A percentile compares a stretch with the other conserved stretches of the same genome.
Evolutionary conservation across 106 monocot species (phyloP).

Genomic region (Dendrobium catenatum): DNA sequence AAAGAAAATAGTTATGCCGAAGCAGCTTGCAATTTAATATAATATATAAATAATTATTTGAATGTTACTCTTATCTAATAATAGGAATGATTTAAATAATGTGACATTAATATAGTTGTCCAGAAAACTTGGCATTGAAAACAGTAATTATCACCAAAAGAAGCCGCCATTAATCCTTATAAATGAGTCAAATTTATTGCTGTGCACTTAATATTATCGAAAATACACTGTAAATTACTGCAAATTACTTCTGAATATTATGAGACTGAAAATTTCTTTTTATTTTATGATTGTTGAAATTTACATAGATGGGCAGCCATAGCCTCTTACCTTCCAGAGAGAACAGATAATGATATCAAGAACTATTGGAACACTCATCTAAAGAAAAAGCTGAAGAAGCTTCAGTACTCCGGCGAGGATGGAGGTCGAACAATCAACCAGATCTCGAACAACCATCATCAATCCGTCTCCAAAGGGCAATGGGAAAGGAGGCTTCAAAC

Average conservation of each 20-base stretch:
- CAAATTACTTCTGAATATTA: not conserved
- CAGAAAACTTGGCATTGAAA: not conserved
- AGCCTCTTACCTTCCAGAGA: constrained; percentile 64
- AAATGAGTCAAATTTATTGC: not conserved
- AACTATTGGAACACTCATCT: constrained; percentile 50
- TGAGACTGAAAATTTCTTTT: not conserved
- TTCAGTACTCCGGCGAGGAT: constrained; percentile 6
- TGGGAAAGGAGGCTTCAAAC: constrained; percentile 45
- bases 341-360: constrained; percentile 49
- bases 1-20: not conserved
- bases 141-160: not conserved
- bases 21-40: not conserved
- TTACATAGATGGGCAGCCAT: constrained; percentile 66
- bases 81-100: not conserved
- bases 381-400: constrained; percentile 51
- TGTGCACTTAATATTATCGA: not conserved
- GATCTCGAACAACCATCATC: not conserved
- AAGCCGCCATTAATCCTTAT: not conserved
- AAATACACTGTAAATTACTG: not conserved
- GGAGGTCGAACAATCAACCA: not conserved
- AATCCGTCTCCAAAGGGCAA: constrained; percentile 25
- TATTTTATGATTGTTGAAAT: not conserved
- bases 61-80: not conserved
- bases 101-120: not conserved
- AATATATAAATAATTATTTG: not conserved